These are phyloP conservation scores for Geotrichum europaeum DNA, from an alignment of 1,139 yeast genomes.

Conservation along the genomic window DNA sequence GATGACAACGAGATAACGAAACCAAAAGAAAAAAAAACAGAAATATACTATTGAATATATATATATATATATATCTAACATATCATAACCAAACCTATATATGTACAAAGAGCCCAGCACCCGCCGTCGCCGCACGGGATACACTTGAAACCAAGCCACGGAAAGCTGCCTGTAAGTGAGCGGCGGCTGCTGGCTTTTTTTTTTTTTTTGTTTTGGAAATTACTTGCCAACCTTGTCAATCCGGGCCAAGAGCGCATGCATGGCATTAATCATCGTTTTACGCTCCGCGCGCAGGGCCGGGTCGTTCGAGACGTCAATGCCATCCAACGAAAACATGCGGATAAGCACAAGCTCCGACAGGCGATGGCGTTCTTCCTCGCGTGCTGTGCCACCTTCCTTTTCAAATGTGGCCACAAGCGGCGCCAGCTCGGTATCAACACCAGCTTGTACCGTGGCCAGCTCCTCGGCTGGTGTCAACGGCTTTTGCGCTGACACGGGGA, in stretches of 20 bases:
- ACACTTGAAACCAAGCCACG: too few species aligned
- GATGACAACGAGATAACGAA: too few species aligned
- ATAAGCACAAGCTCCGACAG: conserved; percentile 37
- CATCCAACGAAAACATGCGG: conserved; percentile 36
- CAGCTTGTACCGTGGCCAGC: conserved; percentile 28
- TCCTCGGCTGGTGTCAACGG: conserved; percentile 31
- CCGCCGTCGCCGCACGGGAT: too few species aligned
- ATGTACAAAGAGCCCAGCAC: too few species aligned
- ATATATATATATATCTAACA: too few species aligned
- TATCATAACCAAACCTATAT: too few species aligned
- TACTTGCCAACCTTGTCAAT: conserved; percentile 27
- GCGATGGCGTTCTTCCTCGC: conserved; percentile 34
- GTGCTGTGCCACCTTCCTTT: conserved; percentile 26
- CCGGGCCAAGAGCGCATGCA: conserved; percentile 33
- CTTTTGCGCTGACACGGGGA: conserved; percentile 16
- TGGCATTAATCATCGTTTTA: conserved; percentile 35
- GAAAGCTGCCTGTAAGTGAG: too few species aligned
- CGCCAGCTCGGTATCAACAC: conserved; percentile 30
- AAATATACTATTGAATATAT: too few species aligned
- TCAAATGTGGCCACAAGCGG: conserved; percentile 30
- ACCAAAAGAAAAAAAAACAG: too few species aligned
- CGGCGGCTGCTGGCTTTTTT: background rate
- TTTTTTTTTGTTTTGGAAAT: background rate
- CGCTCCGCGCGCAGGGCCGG: conserved; percentile 34
- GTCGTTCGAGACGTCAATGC: conserved; percentile 35